These are phyloP conservation scores for Suillus cothurnatus DNA, from an alignment of 768 basidiomycete genomes.

Conservation along the genomic window DNA sequence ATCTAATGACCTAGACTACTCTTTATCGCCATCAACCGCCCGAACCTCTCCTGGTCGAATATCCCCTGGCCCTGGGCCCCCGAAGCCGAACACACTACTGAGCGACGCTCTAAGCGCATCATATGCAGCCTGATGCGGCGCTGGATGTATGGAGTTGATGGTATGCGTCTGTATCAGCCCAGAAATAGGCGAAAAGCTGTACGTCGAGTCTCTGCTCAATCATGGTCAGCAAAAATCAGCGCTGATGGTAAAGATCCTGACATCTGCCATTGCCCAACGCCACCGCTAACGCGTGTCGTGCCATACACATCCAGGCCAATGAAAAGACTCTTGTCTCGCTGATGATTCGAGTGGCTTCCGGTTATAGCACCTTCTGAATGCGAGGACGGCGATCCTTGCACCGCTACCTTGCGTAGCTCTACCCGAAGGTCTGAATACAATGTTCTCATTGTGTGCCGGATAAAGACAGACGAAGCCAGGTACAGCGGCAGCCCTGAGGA, in stretches of 20 bases:
- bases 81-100: constrained; percentile 25
- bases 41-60: constrained; percentile 19
- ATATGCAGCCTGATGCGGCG: constrained; percentile 72
- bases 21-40: constrained; percentile 11
- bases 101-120: constrained; percentile 52
- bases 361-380: background rate
- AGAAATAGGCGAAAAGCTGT: constrained; percentile 66
- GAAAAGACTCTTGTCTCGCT: constrained; percentile 59
- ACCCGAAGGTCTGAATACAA: constrained; percentile 69
- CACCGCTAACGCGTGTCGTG: constrained; percentile 62
- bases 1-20: background rate
- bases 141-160: constrained; percentile 77
- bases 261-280: constrained; percentile 72
- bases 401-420: constrained; percentile 50
- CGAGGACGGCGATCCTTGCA: constrained; percentile 23
- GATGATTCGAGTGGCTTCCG: constrained; percentile 1
- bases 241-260: constrained; percentile 37
- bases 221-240: background rate
- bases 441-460: constrained; percentile 75
- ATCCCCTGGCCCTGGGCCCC: constrained; percentile 13
- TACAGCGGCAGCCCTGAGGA: constrained; percentile 68
- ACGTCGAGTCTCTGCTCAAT: constrained; percentile 61
- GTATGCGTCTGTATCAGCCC: constrained; percentile 67
- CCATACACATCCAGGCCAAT: constrained; percentile 61
- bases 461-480: constrained; percentile 65